Evolutionary conservation across 345 rosid genomes (phyloP).

Genomic region (Hibiscus trionum): DNA sequence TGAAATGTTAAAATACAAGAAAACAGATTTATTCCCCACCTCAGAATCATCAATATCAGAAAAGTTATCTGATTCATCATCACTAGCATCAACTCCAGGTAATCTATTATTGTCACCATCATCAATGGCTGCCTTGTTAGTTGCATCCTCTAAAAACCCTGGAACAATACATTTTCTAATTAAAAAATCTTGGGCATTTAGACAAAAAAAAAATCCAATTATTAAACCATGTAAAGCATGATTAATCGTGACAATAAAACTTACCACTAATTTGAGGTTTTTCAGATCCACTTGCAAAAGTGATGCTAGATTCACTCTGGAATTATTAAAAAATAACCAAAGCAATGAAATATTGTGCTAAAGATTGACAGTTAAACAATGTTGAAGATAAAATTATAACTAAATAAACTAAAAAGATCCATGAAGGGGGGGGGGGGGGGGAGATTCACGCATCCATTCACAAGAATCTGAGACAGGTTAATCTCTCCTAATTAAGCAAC

Average conservation of each 20-base stretch:
- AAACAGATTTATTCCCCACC: slow-evolving; percentile 31
- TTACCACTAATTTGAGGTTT: slow-evolving; percentile 25
- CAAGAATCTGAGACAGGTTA: neutral
- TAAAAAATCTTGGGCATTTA: slow-evolving; percentile 9
- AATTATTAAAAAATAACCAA: slow-evolving; percentile 16
- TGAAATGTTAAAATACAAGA: slow-evolving; percentile 3
- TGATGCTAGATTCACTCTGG: slow-evolving; percentile 25
- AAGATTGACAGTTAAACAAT: neutral
- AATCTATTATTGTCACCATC: slow-evolving; percentile 22
- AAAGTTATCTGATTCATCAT: slow-evolving; percentile 61
- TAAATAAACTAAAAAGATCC: neutral
- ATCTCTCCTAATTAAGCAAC: neutral
- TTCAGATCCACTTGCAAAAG: slow-evolving; percentile 20
- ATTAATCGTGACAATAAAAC: slow-evolving; percentile 11
- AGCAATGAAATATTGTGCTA: neutral
- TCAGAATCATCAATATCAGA: slow-evolving; percentile 79
- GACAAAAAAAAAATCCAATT: neutral
- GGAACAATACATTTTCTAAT: slow-evolving; percentile 8
- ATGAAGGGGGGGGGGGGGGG: neutral
- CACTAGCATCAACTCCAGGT: slow-evolving; percentile 24
- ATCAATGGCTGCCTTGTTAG: slow-evolving; percentile 9
- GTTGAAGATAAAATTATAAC: neutral
- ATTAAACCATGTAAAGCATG: neutral
- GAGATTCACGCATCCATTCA: neutral
- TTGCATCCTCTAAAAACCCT: slow-evolving; percentile 17